These are phyloP conservation scores for Athelia sp. DNA, from an alignment of 1,284 basidiomycete species.

Conservation along the genomic window DNA sequence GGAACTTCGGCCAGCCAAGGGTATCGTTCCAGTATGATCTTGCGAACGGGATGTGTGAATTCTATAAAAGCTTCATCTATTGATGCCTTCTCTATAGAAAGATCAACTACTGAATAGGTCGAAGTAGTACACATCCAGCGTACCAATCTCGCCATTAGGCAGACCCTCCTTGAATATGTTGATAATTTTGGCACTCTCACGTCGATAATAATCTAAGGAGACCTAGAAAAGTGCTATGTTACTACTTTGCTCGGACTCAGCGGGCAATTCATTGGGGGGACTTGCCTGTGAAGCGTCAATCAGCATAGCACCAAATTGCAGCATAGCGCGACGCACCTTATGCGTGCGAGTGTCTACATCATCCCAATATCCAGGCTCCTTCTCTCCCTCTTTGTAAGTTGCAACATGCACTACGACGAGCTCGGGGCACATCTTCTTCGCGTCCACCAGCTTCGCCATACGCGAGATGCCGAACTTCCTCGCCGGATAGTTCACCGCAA, in stretches of 20 bases:
- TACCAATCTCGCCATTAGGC: slow-evolving; percentile 68
- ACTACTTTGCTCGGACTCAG: background rate
- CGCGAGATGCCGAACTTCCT: slow-evolving; percentile 86
- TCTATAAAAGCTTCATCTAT: slow-evolving; percentile 90
- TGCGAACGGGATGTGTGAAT: slow-evolving; percentile 74
- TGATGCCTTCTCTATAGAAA: slow-evolving; percentile 70
- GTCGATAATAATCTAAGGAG: slow-evolving; percentile 90
- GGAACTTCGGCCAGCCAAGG: slow-evolving; percentile 76
- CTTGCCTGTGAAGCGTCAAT: background rate
- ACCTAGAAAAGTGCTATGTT: slow-evolving; percentile 47
- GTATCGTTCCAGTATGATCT: slow-evolving; percentile 66
- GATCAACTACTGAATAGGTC: background rate
- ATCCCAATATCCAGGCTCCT: slow-evolving; percentile 86
- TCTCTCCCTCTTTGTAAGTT: slow-evolving; percentile 88
- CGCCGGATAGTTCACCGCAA: slow-evolving; percentile 96
- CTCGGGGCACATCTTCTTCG: slow-evolving; percentile 82
- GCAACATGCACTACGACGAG: slow-evolving; percentile 89
- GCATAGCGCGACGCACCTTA: slow-evolving; percentile 54
- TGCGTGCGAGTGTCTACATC: slow-evolving; percentile 84
- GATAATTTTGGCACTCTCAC: slow-evolving; percentile 90
- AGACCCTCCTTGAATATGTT: slow-evolving; percentile 78
- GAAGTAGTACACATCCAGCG: slow-evolving; percentile 11
- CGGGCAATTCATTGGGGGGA: background rate
- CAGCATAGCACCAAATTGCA: background rate
- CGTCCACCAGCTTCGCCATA: slow-evolving; percentile 75